Conservation (phyloP, 495 filamentous ascomycete species). For the Acidiella bohemica region DNA sequence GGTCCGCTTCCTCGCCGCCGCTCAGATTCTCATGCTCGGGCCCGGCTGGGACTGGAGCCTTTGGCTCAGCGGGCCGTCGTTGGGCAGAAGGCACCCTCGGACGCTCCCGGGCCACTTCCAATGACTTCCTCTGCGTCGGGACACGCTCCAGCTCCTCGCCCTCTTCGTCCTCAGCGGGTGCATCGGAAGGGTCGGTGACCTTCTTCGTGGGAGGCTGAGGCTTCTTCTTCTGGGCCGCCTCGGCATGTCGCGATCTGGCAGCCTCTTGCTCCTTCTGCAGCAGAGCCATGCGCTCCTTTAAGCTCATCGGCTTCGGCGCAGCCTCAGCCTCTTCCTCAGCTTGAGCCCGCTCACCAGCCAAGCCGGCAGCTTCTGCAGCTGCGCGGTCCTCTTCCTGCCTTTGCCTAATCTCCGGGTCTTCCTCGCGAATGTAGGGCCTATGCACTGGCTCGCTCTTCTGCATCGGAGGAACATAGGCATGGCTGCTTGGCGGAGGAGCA, state of each 20-base stretch:
- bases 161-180: conserved; percentile 17
- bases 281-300: conserved; percentile 89
- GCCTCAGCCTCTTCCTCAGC: conserved; percentile 47
- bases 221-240: conserved; percentile 70
- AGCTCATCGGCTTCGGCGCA: conserved; percentile 73
- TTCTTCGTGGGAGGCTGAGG: conserved; percentile 65
- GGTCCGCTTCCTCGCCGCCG: conserved; percentile 81
- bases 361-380: conserved; percentile 45
- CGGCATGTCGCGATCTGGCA: conserved; percentile 65
- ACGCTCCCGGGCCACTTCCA: conserved; percentile 43
- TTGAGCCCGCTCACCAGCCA: conserved; percentile 33
- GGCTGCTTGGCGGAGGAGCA: conserved; percentile 81
- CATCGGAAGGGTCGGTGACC: conserved; percentile 43
- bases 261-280: conserved; percentile 90
- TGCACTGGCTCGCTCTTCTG: conserved; percentile 46
- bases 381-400: conserved; percentile 39
- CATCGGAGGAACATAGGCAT: conserved; percentile 74
- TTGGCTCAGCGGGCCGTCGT: conserved; percentile 32
- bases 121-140: conserved; percentile 19
- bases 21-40: conserved; percentile 43
- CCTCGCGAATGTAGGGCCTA: conserved; percentile 74
- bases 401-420: conserved; percentile 70
- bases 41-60: conserved; percentile 38
- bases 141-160: conserved; percentile 21
- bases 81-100: conserved; percentile 24